Percentiles rank a stretch among this genome's conserved stretches.
phyloP scores from a whole-genome alignment of 2,329 filamentous ascomycete species.

The Diaporthe capsici region DNA sequence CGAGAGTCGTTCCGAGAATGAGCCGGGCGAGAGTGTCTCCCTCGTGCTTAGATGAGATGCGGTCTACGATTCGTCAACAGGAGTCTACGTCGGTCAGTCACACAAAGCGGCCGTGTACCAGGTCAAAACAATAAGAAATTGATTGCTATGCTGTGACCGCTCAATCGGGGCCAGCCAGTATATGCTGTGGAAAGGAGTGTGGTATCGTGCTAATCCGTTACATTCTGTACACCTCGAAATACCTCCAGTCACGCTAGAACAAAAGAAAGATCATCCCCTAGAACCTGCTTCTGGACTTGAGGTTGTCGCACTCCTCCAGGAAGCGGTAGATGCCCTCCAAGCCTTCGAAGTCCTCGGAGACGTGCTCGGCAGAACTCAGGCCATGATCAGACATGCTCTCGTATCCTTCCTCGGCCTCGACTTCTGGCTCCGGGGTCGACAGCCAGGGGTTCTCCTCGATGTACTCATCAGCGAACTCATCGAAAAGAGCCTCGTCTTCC shows the following conservation, averaged over 20 bases:
- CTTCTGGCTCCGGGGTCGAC: conserved; percentile 48
- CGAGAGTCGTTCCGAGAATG: not conserved
- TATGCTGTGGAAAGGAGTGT: conserved; percentile 38
- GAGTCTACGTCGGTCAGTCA: not conserved
- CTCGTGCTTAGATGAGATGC: not conserved
- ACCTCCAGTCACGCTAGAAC: conserved; percentile 1
- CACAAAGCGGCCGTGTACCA: not conserved
- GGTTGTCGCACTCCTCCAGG: conserved; percentile 69
- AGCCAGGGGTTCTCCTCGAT: conserved; percentile 64
- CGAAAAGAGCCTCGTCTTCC: conserved; percentile 57
- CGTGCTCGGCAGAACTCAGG: conserved; percentile 59
- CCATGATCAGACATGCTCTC: conserved; percentile 63
- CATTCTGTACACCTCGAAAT: conserved; percentile 11
- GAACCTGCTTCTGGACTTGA: conserved; percentile 32
- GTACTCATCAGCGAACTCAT: conserved; percentile 57
- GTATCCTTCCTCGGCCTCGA: conserved; percentile 61
- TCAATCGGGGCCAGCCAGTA: conserved; percentile 9
- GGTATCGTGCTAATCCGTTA: conserved; percentile 34
- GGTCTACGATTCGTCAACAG: not conserved
- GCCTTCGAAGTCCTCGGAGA: conserved; percentile 66
- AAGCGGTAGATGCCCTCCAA: conserved; percentile 71
- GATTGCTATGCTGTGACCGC: conserved; percentile 31
- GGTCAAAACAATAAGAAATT: conserved; percentile 11
- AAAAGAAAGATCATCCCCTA: conserved; percentile 26
- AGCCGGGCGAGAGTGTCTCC: not conserved